Base-by-base conservation (phyloP, 2,329 filamentous ascomycete genomes). In the Pseudogymnoascus sp. region DNA sequence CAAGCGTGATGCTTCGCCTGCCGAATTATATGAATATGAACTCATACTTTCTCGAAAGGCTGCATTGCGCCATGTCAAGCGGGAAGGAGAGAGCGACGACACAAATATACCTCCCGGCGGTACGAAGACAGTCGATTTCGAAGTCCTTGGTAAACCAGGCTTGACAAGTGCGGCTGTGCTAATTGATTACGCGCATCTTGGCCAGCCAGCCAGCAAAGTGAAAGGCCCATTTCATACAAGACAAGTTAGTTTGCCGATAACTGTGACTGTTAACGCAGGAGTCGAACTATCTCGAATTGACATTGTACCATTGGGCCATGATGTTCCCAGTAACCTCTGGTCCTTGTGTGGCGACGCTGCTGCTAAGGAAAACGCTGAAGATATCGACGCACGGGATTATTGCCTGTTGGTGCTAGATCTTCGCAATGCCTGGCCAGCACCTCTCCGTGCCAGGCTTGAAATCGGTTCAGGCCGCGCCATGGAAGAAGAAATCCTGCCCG, bases 241-340 rank as follows among this genome's bases (percentile, higher is more conserved):
- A 39, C 90, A 94, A 70, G 81, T 96, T 13, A 86, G 87, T 15
- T 79, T 96, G 29, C 89, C 91, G 11, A 77, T 97, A 62, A 90
- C 88, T 0, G 84, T 97, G 13, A 97, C 93, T 4, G 93, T 97
- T 57, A 97, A 97, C 70, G 89, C 92, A 3, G 94, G 91, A 69
- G 81, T 97, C 26, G 91, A 97, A 69, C 78, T 97, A 8, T 81
- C 86, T 35, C 83, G 90, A 37, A 85, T 92, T 66, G 92, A 97
- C 69, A 80, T 95, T 15, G 74, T 94, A 35, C 86, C 91, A 0
- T 81, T 96, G 9, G 84, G 84, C 57, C 82, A 84, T 9, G 79
- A 83, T 58, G 84, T 94, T 60, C 87, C 88, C 1, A 73, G 72
- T 31, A 76, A 80, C 3, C 71, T 87, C 0, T 90, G 88, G 84